phyloP scores from a whole-genome alignment of 768 basidiomycete species.

The Gloeostereum incarnatum region DNA sequence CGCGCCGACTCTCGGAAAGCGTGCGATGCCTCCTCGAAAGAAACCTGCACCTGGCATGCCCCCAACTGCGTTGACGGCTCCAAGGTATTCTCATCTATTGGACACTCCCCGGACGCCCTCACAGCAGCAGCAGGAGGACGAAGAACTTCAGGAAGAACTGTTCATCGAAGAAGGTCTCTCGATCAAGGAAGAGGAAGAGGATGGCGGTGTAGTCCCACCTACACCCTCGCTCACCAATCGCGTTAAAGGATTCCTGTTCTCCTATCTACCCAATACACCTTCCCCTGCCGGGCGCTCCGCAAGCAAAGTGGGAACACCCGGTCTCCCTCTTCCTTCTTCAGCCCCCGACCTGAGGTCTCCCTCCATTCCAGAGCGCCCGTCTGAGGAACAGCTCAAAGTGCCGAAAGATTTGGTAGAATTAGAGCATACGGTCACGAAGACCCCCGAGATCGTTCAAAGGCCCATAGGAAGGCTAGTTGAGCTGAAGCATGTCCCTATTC shows the following conservation, averaged over 20 bases:
- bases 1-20: neutral
- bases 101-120: neutral
- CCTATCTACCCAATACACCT: constrained; percentile 1
- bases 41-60: neutral
- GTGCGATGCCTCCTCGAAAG: neutral
- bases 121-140: neutral
- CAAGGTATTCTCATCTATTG: neutral
- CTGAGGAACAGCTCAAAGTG: neutral
- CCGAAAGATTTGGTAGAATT: neutral
- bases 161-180: too few relatives aligned
- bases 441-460: neutral
- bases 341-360: neutral
- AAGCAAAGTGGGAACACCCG: neutral
- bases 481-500: neutral
- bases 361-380: neutral
- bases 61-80: neutral
- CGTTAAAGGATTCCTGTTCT: neutral
- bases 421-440: neutral
- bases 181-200: neutral
- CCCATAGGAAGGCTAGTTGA: neutral
- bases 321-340: neutral
- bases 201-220: neutral
- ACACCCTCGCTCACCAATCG: neutral
- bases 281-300: neutral
- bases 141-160: neutral